Base-by-base conservation (phyloP, 805 yeast species). In the Wickerhamiella kurtzmanii region DNA sequence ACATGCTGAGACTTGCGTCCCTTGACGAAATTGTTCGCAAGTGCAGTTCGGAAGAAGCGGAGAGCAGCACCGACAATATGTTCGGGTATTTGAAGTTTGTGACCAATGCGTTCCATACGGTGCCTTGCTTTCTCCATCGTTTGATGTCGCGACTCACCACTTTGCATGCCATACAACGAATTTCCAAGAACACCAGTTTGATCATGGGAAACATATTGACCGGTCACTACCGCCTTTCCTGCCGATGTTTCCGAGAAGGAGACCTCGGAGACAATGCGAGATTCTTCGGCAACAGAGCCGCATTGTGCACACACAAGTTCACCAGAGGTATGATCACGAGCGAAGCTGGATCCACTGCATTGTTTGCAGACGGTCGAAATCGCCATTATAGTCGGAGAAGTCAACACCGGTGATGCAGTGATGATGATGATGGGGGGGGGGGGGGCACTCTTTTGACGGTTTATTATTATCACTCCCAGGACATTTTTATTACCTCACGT, bases 1-100 rank as follows among this genome's bases (percentile, higher is more conserved):
- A 92, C 97, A 60, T 89, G 88, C 60, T 88, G 96, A 2, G 96
- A 86, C 51, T 92, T 69, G 56, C 99, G 73, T n/a, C 99, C 99
- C 63, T 89, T 95, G 20, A 92, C 97, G 61, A 92, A 92, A 60
- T 87, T 88, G 53, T 81, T 75, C 2, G 86, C 74, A 22, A 94
- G 69, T 0, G 97, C 97, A 47, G 87, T 68, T 54, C 79, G 79
- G 64, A 85, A 94, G 89, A 95, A 86, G 49, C 82, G 84, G 55
- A 77, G 74, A 0, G 96, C 96, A 11, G 89, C 79, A 49, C 84
- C 95, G 2, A 87, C 74, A 11, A 89, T 79, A 61, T 77, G 81
- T 41, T 85, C 95, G 2, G 95, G 86, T 48, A 94, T 86, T 32
- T 69, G 68, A 48, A 92, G 69, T 2, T 86, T 84, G 39, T 73